These are phyloP conservation scores for Phenoliferia sp. DNA, from an alignment of 1,284 basidiomycete genomes.

Conservation along the genomic window DNA sequence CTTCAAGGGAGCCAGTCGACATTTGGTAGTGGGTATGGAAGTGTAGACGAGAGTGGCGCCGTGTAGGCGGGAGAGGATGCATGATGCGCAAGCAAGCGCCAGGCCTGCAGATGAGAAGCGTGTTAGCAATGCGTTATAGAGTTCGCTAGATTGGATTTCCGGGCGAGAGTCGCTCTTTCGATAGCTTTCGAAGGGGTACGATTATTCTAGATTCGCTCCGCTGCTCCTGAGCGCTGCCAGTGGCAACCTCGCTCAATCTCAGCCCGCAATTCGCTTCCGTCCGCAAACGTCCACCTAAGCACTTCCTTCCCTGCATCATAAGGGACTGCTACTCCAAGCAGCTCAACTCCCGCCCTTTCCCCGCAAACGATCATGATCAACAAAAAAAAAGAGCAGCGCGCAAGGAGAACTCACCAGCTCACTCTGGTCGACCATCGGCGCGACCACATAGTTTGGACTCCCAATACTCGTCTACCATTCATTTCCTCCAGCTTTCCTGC, in stretches of 20 bases:
- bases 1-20: slow-evolving; percentile 58
- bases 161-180: too few species aligned
- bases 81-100: too few species aligned
- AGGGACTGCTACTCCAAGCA: too few species aligned
- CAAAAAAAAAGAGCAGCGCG: background rate
- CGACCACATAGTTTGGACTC: slow-evolving; percentile 81
- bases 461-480: slow-evolving; percentile 78
- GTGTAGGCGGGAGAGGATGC: slow-evolving; percentile 76
- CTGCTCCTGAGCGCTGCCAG: background rate
- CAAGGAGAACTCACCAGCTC: slow-evolving; percentile 66
- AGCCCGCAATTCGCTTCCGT: too few species aligned
- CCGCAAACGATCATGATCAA: too few species aligned
- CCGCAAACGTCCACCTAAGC: too few species aligned
- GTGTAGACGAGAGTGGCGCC: slow-evolving; percentile 81
- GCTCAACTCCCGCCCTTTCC: too few species aligned
- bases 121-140: background rate
- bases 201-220: background rate
- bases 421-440: slow-evolving; percentile 97
- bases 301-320: too few species aligned
- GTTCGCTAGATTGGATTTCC: too few species aligned
- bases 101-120: slow-evolving; percentile 56
- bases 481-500: slow-evolving; percentile 51
- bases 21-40: slow-evolving; percentile 87
- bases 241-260: background rate
- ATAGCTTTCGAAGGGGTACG: background rate